Percentiles rank a stretch among this genome's conserved stretches.
Conservation (phyloP, 768 basidiomycete genomes). For the Leccinum subtestaceum region DNA sequence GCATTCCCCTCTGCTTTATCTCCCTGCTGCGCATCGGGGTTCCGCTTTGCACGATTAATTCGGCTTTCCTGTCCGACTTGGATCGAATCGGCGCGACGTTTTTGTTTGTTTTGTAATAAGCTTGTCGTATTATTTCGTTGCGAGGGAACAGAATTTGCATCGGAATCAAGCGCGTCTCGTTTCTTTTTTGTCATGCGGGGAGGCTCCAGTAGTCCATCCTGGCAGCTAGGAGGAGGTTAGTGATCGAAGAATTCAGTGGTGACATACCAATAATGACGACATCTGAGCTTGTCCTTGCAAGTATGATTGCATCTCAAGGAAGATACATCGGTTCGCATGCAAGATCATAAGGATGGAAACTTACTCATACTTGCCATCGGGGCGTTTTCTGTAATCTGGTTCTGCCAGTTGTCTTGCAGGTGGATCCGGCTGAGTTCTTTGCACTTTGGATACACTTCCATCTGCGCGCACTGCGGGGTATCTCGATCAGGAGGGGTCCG, state of each 20-base stretch:
- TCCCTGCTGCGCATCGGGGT: slow-evolving; percentile 36
- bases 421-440: slow-evolving; percentile 3
- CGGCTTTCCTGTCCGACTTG: slow-evolving; percentile 14
- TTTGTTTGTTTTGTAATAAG: slow-evolving; percentile 4
- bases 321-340: not conserved
- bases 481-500: not conserved
- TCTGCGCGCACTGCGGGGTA: not conserved
- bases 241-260: slow-evolving; percentile 1
- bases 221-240: slow-evolving; percentile 51
- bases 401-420: slow-evolving; percentile 5
- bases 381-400: slow-evolving; percentile 38
- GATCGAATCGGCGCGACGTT: not conserved
- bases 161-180: slow-evolving; percentile 19
- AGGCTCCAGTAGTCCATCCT: slow-evolving; percentile 62
- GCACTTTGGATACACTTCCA: not conserved
- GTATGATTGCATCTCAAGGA: slow-evolving; percentile 66
- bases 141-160: not conserved
- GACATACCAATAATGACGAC: slow-evolving; percentile 68
- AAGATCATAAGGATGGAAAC: slow-evolving; percentile 13
- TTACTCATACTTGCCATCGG: slow-evolving; percentile 66
- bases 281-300: slow-evolving; percentile 75
- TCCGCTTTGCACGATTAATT: slow-evolving; percentile 23
- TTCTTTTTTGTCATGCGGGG: slow-evolving; percentile 35
- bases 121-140: slow-evolving; percentile 5
- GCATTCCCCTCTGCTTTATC: slow-evolving; percentile 44